Evolutionary conservation across 2,329 filamentous ascomycete species (phyloP).

Genomic region (Penicillium sp.): DNA sequence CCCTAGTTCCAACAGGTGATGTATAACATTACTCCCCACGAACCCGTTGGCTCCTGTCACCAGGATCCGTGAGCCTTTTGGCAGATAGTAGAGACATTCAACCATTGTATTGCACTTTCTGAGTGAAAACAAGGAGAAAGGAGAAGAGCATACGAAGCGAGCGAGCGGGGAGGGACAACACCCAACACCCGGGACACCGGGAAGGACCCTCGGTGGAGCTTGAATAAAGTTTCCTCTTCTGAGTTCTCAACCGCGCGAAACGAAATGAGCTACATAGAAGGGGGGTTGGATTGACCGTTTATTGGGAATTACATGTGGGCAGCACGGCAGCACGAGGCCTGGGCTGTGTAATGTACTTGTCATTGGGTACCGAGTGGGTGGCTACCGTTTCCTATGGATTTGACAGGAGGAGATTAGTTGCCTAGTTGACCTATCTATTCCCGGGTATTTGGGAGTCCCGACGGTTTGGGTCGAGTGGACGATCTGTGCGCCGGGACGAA

Average conservation of each 20-base stretch:
- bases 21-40: slow-evolving; percentile 41
- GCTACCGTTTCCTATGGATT: neutral
- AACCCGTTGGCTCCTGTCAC: slow-evolving; percentile 48
- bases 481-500: neutral
- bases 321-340: neutral
- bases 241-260: neutral
- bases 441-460: neutral
- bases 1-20: slow-evolving; percentile 40
- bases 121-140: neutral
- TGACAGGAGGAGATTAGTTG: neutral
- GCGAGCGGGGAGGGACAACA: neutral
- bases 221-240: neutral
- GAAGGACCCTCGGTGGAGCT: slow-evolving; percentile 1
- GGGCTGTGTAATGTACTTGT: neutral
- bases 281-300: neutral
- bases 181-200: too few species aligned
- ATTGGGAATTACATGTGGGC: neutral
- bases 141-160: neutral
- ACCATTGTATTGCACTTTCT: neutral
- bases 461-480: neutral
- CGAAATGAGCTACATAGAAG: neutral
- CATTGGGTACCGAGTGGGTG: neutral
- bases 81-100: slow-evolving; percentile 7
- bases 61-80: slow-evolving; percentile 30
- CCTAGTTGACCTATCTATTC: neutral